Base-by-base conservation (phyloP, 768 basidiomycete species). In the Russula foetens region DNA sequence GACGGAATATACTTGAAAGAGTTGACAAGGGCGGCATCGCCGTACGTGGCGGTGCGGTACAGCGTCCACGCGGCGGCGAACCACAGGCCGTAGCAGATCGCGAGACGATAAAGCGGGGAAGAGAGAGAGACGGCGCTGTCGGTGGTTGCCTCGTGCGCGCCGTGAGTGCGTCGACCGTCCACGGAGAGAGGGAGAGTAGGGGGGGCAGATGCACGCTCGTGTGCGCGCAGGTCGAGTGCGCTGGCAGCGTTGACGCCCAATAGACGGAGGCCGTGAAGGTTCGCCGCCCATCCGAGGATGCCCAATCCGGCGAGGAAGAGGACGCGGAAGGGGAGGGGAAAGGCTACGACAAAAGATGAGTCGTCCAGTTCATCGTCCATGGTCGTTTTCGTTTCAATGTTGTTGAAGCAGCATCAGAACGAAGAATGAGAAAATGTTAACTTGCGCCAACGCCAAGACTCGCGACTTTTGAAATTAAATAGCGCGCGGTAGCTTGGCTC, bases 311-410 rank as follows among this genome's bases (percentile, higher is more conserved):
- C 77, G 59, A 97, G 79, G 65, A 83, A 81, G 59, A 97, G 81
- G 26, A 92, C 91, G 63, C 97, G 89, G 71, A 93, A 98, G 0
- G 97, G 96, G 1, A 99, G 80, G 12, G 97, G 96, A 70, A 96
- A 89, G 21, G 75, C 74, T 39, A 79, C 75, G 55, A 82, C 77
- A 59, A 83, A 76, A 46, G 78, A 73, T 48, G 77, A 70, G 63
- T 83, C 80, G 63, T 74, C 66, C 56, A 66, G 63, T 45, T 67
- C 66, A 61, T 70, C 46, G 59, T 66, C 63, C 65, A 66, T 66
- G 15, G 56, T 65, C 49, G 35, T 33, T 33, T 4, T 33, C 31
- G 31, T 6, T 43, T 62, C 58, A 44, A 19, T 14, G 47, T 38
- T 9, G 53, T 50, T 15, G 23, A n/a, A 11, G 6, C 43, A 60